A percentile compares a stretch with the other conserved stretches of the same genome.
Conservation (phyloP, 352 stramenopile species). For the Thalassiosira livingstoniorum region DNA sequence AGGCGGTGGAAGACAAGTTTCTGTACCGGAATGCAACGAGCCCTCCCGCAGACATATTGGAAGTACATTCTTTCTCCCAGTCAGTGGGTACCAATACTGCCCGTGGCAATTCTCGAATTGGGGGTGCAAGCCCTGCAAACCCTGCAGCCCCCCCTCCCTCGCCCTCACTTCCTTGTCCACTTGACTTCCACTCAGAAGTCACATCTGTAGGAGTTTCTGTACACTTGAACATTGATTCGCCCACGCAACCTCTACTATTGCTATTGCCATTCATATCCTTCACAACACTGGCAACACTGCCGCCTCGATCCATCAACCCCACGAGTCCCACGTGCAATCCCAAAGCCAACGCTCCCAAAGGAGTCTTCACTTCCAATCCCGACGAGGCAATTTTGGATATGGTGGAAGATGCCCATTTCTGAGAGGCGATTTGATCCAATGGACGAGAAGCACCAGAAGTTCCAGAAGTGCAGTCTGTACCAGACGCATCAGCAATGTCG, state of each 20-base stretch:
- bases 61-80: slow-evolving; percentile 59
- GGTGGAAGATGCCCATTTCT: slow-evolving; percentile 50
- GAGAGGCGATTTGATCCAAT: too few species aligned
- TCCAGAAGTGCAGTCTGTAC: too few species aligned
- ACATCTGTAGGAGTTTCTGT: slow-evolving; percentile 61
- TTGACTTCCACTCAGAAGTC: slow-evolving; percentile 11
- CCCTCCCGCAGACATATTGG: neutral
- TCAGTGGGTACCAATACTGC: slow-evolving; percentile 64
- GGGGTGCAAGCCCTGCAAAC: slow-evolving; percentile 70
- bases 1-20: neutral
- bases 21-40: slow-evolving; percentile 31
- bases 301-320: slow-evolving; percentile 2
- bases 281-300: neutral
- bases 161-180: slow-evolving; percentile 3
- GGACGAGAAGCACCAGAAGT: too few species aligned
- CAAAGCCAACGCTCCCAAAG: slow-evolving; percentile 66
- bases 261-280: neutral
- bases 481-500: too few species aligned
- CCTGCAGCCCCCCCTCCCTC: slow-evolving; percentile 1
- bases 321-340: slow-evolving; percentile 68
- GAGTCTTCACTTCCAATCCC: slow-evolving; percentile 47
- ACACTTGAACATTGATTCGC: slow-evolving; percentile 59
- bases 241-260: too few species aligned
- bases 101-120: slow-evolving; percentile 70
- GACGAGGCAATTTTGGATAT: slow-evolving; percentile 63